A percentile compares a stretch with the other conserved stretches of the same genome.
Evolutionary conservation across 208 protist species (phyloP).

Genomic region (Leishmania gerbilli): DNA sequence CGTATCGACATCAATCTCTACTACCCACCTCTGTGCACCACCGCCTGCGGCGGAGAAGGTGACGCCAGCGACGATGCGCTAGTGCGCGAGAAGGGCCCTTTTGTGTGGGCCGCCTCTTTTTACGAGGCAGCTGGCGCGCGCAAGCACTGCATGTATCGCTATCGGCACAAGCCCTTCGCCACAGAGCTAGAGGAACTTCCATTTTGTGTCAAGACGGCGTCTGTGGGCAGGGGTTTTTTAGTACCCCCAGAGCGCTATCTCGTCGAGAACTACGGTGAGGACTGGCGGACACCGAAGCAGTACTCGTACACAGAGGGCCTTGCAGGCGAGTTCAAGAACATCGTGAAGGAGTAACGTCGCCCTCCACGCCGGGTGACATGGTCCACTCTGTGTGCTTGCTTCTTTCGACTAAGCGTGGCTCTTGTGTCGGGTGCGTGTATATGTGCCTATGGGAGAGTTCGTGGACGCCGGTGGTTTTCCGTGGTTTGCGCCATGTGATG

Average conservation of each 20-base stretch:
- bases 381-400: neutral
- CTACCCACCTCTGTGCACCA: constrained; percentile 51
- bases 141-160: constrained; percentile 84
- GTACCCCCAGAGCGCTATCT: constrained; percentile 71
- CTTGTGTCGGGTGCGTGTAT: neutral
- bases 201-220: constrained; percentile 48
- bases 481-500: neutral
- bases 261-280: constrained; percentile 79
- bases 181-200: constrained; percentile 24
- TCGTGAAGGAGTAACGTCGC: constrained; percentile 36
- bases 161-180: constrained; percentile 61
- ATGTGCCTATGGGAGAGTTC: neutral
- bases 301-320: constrained; percentile 84
- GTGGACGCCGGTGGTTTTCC: neutral
- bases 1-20: constrained; percentile 87
- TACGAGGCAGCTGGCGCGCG: constrained; percentile 64
- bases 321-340: constrained; percentile 79
- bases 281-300: constrained; percentile 73
- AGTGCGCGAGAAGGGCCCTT: constrained; percentile 38
- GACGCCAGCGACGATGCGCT: constrained; percentile 25
- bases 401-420: neutral
- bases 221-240: constrained; percentile 31
- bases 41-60: neutral
- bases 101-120: constrained; percentile 83
- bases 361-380: neutral